Percentiles rank a stretch among this genome's conserved stretches.
Evolutionary conservation across 2,329 filamentous ascomycete species (phyloP).

Genomic region (Cladosporium velox): DNA sequence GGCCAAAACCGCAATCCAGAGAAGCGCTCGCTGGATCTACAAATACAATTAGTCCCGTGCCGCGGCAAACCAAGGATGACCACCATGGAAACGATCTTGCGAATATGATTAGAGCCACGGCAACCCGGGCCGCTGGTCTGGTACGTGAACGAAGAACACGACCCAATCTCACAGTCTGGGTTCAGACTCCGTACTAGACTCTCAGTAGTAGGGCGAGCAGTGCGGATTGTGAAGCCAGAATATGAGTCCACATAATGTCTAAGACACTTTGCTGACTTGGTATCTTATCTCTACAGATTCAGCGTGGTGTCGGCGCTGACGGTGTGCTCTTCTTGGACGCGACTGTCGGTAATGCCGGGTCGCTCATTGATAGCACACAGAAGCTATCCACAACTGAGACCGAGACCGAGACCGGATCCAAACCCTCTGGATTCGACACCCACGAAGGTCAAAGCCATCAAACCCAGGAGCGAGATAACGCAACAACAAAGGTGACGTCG

Average conservation of each 20-base stretch:
- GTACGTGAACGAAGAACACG: no score
- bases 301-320: conserved; percentile 52
- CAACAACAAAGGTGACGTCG: not conserved
- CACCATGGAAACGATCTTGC: not conserved
- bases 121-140: conserved; percentile 51
- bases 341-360: conserved; percentile 32
- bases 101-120: conserved; percentile 36
- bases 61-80: not conserved
- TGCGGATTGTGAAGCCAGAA: no score
- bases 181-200: no score
- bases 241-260: no score
- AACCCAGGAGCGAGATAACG: not conserved
- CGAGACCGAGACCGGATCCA: not conserved
- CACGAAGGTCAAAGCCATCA: not conserved
- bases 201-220: no score
- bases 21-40: not conserved
- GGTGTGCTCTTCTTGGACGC: conserved; percentile 50
- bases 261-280: no score
- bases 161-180: no score
- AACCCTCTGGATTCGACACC: not conserved
- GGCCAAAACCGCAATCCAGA: not conserved
- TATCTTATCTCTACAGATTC: conserved; percentile 31
- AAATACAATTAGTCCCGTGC: conserved; percentile 21
- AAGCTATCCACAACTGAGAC: conserved; percentile 1
- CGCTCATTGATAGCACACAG: conserved; percentile 18